Percentiles rank a stretch among this genome's conserved stretches.
These are phyloP conservation scores for Lepidium africanum DNA, from an alignment of 345 rosid species.

Conservation along the genomic window DNA sequence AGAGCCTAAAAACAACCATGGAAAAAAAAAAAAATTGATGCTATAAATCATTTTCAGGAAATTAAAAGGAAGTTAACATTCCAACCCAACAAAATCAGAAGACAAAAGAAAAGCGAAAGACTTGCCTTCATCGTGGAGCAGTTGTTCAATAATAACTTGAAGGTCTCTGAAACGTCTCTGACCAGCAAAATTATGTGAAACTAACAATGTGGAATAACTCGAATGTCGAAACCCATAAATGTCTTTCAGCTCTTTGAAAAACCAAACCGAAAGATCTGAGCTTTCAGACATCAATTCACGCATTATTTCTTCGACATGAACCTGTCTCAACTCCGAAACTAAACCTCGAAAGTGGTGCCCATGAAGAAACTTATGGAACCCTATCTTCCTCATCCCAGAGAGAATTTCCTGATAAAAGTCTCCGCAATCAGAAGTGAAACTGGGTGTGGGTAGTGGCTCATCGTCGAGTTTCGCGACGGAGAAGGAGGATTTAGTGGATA, in stretches of 20 bases:
- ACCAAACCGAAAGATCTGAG: constrained; percentile 42
- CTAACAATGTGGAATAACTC: constrained; percentile 34
- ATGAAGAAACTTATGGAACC: constrained; percentile 37
- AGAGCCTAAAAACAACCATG: constrained; percentile 40
- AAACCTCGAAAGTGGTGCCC: constrained; percentile 30
- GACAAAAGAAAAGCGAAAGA: background rate
- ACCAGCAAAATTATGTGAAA: constrained; percentile 49
- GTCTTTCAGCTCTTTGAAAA: constrained; percentile 46
- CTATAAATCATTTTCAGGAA: constrained; percentile 18
- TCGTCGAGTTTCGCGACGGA: constrained; percentile 35
- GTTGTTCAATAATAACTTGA: constrained; percentile 37
- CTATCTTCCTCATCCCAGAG: constrained; percentile 34
- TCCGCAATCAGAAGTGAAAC: background rate
- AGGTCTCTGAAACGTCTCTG: constrained; percentile 48
- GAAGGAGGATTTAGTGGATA: constrained; percentile 29
- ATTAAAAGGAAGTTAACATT: background rate
- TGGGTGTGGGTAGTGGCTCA: background rate
- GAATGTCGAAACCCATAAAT: constrained; percentile 54
- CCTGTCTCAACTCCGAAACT: constrained; percentile 30
- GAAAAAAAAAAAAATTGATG: background rate
- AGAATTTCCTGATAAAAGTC: constrained; percentile 38
- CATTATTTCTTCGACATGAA: constrained; percentile 45
- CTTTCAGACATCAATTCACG: constrained; percentile 32
- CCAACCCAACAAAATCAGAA: background rate
- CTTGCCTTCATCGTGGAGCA: constrained; percentile 57